phyloP scores from a whole-genome alignment of 2,329 filamentous ascomycete genomes.

The Rhynchosporium secalis region DNA sequence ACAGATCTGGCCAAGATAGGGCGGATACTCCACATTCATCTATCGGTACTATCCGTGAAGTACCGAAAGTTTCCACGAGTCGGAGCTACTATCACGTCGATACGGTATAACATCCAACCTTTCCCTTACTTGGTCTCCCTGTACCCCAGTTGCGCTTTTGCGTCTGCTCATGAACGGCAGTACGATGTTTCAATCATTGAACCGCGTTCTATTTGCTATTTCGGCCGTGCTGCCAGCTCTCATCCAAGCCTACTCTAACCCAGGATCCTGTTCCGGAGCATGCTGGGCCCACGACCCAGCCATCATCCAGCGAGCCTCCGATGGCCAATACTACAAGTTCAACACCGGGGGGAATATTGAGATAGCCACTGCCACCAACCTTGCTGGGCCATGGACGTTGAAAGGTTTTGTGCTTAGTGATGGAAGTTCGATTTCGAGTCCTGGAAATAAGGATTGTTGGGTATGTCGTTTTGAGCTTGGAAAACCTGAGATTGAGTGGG shows the following conservation, averaged over 20 bases:
- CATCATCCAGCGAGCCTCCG: slow-evolving; percentile 43
- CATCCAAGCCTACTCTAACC: slow-evolving; percentile 39
- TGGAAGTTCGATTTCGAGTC: slow-evolving; percentile 42
- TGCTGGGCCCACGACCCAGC: slow-evolving; percentile 46
- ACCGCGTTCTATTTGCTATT: slow-evolving; percentile 9
- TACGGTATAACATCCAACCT: neutral
- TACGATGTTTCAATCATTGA: slow-evolving; percentile 19
- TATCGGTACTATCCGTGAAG: neutral
- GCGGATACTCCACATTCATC: neutral
- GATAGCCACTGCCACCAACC: slow-evolving; percentile 42
- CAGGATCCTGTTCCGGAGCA: slow-evolving; percentile 43
- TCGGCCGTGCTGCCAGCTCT: slow-evolving; percentile 13
- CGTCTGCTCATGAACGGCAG: neutral
- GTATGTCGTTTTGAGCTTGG: slow-evolving; percentile 34
- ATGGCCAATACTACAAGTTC: slow-evolving; percentile 47
- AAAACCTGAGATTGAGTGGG: neutral
- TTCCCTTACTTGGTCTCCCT: neutral
- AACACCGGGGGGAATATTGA: slow-evolving; percentile 45
- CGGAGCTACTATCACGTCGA: neutral
- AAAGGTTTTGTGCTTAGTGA: slow-evolving; percentile 42
- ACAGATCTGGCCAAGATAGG: neutral
- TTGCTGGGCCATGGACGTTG: slow-evolving; percentile 46
- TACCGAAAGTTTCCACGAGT: slow-evolving; percentile 6
- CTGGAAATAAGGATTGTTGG: slow-evolving; percentile 44
- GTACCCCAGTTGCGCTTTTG: neutral